These are phyloP conservation scores for Debaryomyces sp. DNA, from an alignment of 1,139 yeast species.

Conservation along the genomic window DNA sequence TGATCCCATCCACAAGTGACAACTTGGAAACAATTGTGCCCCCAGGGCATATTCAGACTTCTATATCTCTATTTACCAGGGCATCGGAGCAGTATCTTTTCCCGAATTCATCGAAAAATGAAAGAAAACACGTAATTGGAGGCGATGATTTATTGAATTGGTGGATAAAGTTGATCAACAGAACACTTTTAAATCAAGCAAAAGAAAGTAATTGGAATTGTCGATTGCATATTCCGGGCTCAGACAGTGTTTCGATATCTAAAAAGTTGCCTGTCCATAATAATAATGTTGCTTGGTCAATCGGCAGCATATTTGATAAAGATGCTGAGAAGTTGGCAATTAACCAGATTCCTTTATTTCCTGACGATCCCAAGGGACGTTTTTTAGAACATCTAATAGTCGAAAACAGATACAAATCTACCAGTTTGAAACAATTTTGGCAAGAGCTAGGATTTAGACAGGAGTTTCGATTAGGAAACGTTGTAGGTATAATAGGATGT, in stretches of 20 bases:
- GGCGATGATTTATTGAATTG: constrained; percentile 75
- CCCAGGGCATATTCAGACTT: constrained; percentile 19
- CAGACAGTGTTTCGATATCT: constrained; percentile 47
- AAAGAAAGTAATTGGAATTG: constrained; percentile 29
- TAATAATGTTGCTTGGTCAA: constrained; percentile 23
- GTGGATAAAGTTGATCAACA: constrained; percentile 76
- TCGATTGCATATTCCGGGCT: constrained; percentile 73
- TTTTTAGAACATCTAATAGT: constrained; percentile 82
- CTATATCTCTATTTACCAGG: constrained; percentile 77
- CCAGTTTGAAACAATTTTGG: constrained; percentile 66
- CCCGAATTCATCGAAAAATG: constrained; percentile 67
- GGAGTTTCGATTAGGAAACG: constrained; percentile 82
- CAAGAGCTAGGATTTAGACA: constrained; percentile 83
- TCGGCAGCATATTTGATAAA: constrained; percentile 67
- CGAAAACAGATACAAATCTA: constrained; percentile 61
- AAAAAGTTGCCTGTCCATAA: constrained; percentile 19
- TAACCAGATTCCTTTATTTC: constrained; percentile 73
- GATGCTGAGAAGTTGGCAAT: constrained; percentile 52
- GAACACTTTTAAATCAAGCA: constrained; percentile 18
- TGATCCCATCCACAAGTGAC: not conserved
- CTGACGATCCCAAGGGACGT: constrained; percentile 95
- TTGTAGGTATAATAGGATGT: constrained; percentile 85
- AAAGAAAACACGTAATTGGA: constrained; percentile 64
- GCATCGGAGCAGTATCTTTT: constrained; percentile 86
- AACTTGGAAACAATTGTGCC: constrained; percentile 3